These are phyloP conservation scores for Suillus subluteus DNA, from an alignment of 768 basidiomycete genomes.

Conservation along the genomic window DNA sequence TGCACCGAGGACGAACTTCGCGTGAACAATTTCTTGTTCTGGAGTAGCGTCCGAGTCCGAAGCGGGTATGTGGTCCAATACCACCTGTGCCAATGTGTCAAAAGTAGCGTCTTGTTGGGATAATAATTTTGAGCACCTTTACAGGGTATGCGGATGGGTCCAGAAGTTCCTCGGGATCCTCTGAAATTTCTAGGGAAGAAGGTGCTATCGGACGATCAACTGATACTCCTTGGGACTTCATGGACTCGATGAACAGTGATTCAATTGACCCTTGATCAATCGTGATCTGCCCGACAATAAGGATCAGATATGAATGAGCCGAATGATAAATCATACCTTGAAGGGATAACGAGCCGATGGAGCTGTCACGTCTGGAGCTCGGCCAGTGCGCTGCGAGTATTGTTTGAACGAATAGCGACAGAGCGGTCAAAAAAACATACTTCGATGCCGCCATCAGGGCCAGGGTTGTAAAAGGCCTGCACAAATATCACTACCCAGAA, in stretches of 20 bases:
- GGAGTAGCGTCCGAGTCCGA: conserved; percentile 26
- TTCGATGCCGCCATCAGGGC: conserved; percentile 61
- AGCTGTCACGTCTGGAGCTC: conserved; percentile 63
- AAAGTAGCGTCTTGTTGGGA: not conserved
- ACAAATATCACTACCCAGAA: not conserved
- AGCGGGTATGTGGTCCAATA: conserved; percentile 4
- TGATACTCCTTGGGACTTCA: conserved; percentile 30
- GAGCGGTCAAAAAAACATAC: conserved; percentile 32
- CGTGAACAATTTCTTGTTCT: conserved; percentile 37
- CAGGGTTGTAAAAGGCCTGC: conserved; percentile 79
- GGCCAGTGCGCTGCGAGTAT: conserved; percentile 55
- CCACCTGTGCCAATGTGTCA: conserved; percentile 8
- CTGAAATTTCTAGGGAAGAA: conserved; percentile 32
- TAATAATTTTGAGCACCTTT: conserved; percentile 23
- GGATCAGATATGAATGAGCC: not conserved
- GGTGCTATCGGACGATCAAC: conserved; percentile 43
- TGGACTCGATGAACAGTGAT: conserved; percentile 44
- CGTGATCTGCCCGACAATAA: conserved; percentile 28
- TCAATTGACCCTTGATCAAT: conserved; percentile 49
- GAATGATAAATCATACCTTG: conserved; percentile 46
- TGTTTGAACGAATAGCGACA: not conserved
- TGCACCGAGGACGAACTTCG: conserved; percentile 40
- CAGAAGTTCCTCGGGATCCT: conserved; percentile 43
- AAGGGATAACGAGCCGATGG: conserved; percentile 72
- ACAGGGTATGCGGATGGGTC: conserved; percentile 33